Evolutionary conservation across 805 yeast genomes (phyloP), one percentile per base, ranked within the genome.

Genomic region (Kazachstania africana): DNA sequence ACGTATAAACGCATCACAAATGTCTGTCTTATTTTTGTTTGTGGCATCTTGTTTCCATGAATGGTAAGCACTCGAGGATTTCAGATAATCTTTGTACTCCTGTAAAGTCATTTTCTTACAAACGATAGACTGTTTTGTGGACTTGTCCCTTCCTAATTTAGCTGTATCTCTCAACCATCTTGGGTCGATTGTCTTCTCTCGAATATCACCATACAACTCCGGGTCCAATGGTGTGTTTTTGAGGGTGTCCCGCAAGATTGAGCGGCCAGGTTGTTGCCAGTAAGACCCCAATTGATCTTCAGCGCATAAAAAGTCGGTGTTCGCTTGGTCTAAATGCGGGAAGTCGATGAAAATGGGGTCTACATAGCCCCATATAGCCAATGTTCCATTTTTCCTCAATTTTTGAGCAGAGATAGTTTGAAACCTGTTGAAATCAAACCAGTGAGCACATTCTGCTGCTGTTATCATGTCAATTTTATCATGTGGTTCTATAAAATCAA

Each of bases 211-310:
- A n/a, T n/a, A n/a, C n/a, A n/a, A n/a, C n/a, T 53, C 59, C 1
- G 21, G 12, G 16, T 46, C 40, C 4, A 50, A 32, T 5, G 35
- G 28, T 13, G 32, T 33, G 17, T 44, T 44, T 15, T 26, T 31
- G 38, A 68, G 63, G 35, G 64, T 46, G 5, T 57, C 39, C 31
- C 75, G 58, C 21, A 87, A 53, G 10, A 68, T 57, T 5, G 47
- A 33, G 29, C 94, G 62, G 0, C 95, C 96, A 0, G 94, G 91
- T 42, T 78, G 79, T 44, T 82, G 80, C 96, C 96, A 87, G 48
- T 72, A 72, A 12, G 52, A 45, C 0, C 87, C 87, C 28, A 78
- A 50, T 27, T 47, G 58, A 3, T 53, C 47, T 0, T 69, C 70
- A 6, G 55, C 64, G 42, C 74, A 75, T 9, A 70, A 60, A 43